Percentiles rank a stretch among this genome's conserved stretches.
Evolutionary conservation across 2,329 filamentous ascomycete genomes (phyloP).

Genomic region (Colletotrichum sp.): DNA sequence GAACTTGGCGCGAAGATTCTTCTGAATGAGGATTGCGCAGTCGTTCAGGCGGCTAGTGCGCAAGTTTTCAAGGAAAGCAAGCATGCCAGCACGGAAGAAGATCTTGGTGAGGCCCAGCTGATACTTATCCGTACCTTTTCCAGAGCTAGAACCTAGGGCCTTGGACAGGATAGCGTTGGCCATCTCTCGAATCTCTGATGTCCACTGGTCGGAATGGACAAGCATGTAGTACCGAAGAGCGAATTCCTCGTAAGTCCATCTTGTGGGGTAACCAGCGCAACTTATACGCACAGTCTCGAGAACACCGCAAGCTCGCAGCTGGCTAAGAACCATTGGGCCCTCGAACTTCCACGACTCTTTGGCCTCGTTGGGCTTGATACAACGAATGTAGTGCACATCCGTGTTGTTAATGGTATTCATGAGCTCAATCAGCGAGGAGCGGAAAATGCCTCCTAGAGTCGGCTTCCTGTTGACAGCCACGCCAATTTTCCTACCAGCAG

Average conservation of each 20-base stretch:
- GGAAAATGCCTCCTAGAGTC: conserved; percentile 97
- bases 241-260: conserved; percentile 99
- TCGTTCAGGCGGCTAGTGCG: conserved; percentile 89
- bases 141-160: conserved; percentile 79
- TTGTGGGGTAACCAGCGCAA: conserved; percentile 93
- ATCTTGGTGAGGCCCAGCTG: conserved; percentile 98
- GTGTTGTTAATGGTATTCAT: conserved; percentile 98
- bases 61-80: conserved; percentile 95
- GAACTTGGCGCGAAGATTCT: conserved; percentile 95
- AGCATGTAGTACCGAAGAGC: conserved; percentile 98
- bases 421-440: conserved; percentile 95
- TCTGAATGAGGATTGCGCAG: conserved; percentile 97
- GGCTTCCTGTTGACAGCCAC: conserved; percentile 95
- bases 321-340: conserved; percentile 97
- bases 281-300: conserved; percentile 98
- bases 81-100: conserved; percentile 99
- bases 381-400: conserved; percentile 98
- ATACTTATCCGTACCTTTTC: conserved; percentile 86
- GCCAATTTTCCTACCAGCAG: conserved; percentile 83
- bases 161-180: conserved; percentile 90
- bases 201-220: conserved; percentile 88
- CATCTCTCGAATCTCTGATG: conserved; percentile 91
- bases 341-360: conserved; percentile 99
- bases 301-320: conserved; percentile 97
- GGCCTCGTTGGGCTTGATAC: conserved; percentile 97